Evolutionary conservation across 495 filamentous ascomycete species (phyloP).

Genomic region (Annulohypoxylon nitens): DNA sequence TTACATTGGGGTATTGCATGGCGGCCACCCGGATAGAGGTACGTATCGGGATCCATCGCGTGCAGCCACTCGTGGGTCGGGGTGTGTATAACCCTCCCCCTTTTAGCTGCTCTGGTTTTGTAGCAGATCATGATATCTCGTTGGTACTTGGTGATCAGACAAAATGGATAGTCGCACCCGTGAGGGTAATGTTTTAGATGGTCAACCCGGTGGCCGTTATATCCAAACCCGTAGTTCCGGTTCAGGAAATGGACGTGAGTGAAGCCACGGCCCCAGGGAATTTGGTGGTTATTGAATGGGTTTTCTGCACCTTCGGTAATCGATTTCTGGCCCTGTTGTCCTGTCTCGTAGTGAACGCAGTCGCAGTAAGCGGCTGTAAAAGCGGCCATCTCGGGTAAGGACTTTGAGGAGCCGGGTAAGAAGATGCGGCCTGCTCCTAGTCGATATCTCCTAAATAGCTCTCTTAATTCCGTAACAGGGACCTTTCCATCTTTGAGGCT

Average conservation of each 20-base stretch:
- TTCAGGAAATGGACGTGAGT: neutral
- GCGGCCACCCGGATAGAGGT: neutral
- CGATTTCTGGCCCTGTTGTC: neutral
- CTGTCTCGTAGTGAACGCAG: constrained; percentile 39
- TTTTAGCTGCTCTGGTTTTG: neutral
- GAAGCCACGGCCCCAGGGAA: neutral
- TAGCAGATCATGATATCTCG: constrained; percentile 32
- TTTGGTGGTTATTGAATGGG: neutral
- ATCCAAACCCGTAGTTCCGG: neutral
- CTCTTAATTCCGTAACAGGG: constrained; percentile 38
- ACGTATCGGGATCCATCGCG: constrained; percentile 42
- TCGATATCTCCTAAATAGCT: constrained; percentile 40
- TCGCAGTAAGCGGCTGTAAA: constrained; percentile 17
- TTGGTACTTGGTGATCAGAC: constrained; percentile 28
- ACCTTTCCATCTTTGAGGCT: constrained; percentile 24
- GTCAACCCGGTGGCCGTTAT: neutral
- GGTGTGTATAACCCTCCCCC: neutral
- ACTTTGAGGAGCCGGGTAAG: constrained; percentile 18
- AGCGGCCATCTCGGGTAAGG: constrained; percentile 43
- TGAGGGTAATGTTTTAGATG: constrained; percentile 8
- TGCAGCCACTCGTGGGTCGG: constrained; percentile 37
- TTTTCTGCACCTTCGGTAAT: neutral
- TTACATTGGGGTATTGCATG: neutral
- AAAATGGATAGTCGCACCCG: neutral
- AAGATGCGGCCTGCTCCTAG: constrained; percentile 34